A percentile compares a stretch with the other conserved stretches of the same genome.
Conservation (phyloP, 495 filamentous ascomycete genomes). For the Astrothelium subdiscretum region DNA sequence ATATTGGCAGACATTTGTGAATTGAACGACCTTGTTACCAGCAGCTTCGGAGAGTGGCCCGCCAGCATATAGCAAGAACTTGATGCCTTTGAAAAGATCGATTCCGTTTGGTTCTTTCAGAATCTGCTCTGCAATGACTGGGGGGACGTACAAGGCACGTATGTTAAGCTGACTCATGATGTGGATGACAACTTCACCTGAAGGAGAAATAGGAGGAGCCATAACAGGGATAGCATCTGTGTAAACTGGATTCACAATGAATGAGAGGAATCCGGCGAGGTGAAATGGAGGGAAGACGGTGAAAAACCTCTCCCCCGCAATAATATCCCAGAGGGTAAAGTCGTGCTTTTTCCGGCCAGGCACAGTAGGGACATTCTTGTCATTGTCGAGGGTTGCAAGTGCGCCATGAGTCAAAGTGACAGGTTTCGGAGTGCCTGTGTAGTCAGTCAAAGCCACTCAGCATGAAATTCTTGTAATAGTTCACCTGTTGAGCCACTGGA, state of each 20-base stretch:
- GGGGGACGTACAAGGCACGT: background rate
- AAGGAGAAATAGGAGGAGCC: background rate
- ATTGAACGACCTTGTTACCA: conserved; percentile 18
- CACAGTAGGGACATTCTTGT: too few relatives aligned
- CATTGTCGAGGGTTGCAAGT: too few relatives aligned
- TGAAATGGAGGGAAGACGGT: conserved; percentile 4
- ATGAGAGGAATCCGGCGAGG: background rate
- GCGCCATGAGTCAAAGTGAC: too few relatives aligned
- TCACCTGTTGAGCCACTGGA: too few relatives aligned
- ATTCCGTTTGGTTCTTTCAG: conserved; percentile 11
- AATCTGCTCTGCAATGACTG: conserved; percentile 19
- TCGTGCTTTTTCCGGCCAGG: too few relatives aligned
- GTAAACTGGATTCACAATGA: background rate
- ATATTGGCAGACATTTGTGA: conserved; percentile 23
- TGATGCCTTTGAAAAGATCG: conserved; percentile 12
- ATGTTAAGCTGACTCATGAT: conserved; percentile 6
- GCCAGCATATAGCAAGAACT: conserved; percentile 23
- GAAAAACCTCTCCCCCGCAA: background rate
- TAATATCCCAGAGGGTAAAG: background rate
- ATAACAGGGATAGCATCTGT: background rate
- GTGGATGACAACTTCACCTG: background rate
- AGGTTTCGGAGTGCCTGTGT: too few relatives aligned
- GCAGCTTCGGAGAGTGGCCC: conserved; percentile 17
- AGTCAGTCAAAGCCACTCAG: too few relatives aligned
- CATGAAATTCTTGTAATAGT: too few relatives aligned